Conservation (phyloP, 2,329 filamentous ascomycete genomes). For the Fusarium subtropicale region DNA sequence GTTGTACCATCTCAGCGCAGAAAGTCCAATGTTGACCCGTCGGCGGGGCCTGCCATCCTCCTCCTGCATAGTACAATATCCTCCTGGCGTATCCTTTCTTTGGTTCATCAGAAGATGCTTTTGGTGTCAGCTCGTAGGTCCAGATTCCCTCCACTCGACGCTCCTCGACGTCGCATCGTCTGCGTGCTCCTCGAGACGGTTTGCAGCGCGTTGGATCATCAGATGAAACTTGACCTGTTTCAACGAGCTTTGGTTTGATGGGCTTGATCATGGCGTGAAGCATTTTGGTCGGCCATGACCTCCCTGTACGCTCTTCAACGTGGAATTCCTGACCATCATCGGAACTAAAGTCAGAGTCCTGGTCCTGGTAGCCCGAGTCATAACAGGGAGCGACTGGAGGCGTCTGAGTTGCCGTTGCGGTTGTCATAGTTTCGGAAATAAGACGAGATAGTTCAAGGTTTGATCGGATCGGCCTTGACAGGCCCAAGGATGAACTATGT, state of each 20-base stretch:
- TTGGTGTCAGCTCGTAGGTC: constrained; percentile 42
- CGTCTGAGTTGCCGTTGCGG: not conserved
- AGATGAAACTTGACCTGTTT: constrained; percentile 10
- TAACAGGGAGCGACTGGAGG: not conserved
- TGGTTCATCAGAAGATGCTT: constrained; percentile 30
- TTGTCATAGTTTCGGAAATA: constrained; percentile 1
- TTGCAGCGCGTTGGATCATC: constrained; percentile 28
- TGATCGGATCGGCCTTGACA: not conserved
- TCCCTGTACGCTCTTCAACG: constrained; percentile 22
- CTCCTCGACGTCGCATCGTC: constrained; percentile 38
- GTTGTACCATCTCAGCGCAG: constrained; percentile 57
- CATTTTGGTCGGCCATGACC: constrained; percentile 20
- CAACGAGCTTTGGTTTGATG: constrained; percentile 21
- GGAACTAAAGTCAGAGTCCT: not conserved
- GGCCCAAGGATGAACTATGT: not conserved
- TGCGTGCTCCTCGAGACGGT: constrained; percentile 9
- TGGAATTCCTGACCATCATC: constrained; percentile 1
- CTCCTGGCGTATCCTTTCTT: constrained; percentile 6
- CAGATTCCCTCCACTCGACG: constrained; percentile 42
- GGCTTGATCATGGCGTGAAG: constrained; percentile 33
- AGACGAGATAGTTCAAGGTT: not conserved
- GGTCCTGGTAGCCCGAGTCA: not conserved
- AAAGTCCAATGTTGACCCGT: constrained; percentile 64
- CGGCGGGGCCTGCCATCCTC: constrained; percentile 66
- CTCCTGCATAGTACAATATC: constrained; percentile 67